Conservation (phyloP, 176 grass and related monocot genomes). For the Calamus simplicifolius region DNA sequence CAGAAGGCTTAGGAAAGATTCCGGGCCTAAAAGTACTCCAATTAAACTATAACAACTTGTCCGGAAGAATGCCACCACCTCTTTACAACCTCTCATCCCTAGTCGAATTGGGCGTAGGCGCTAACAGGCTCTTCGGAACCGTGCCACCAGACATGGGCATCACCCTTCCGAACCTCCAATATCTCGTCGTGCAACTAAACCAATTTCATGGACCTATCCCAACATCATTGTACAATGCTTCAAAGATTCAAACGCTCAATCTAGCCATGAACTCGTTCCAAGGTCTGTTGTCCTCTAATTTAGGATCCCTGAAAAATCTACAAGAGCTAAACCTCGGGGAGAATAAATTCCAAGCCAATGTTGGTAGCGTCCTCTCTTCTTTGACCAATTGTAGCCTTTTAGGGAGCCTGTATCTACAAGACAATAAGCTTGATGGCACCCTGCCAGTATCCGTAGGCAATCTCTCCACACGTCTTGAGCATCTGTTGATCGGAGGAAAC, state of each 20-base stretch:
- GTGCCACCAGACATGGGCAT: conserved; percentile 34
- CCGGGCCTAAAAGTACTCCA: conserved; percentile 6
- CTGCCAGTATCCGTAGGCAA: conserved; percentile 31
- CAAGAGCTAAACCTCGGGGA: conserved; percentile 1
- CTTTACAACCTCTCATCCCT: conserved; percentile 42
- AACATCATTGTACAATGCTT: conserved; percentile 28
- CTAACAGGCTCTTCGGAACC: conserved; percentile 20
- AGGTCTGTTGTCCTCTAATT: conserved; percentile 16
- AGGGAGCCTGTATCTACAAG: conserved; percentile 11
- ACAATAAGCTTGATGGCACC: conserved; percentile 30
- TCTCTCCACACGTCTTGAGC: conserved; percentile 18
- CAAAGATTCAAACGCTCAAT: conserved; percentile 22
- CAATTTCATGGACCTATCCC: conserved; percentile 23
- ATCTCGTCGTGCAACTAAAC: conserved; percentile 14
- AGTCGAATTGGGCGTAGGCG: conserved; percentile 20
- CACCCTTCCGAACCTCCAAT: conserved; percentile 27
- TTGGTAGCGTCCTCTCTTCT: conserved; percentile 30
- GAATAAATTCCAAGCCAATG: conserved; percentile 32
- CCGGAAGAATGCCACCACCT: conserved; percentile 11
- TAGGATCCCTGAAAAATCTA: conserved; percentile 23
- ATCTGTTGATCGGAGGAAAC: conserved; percentile 25
- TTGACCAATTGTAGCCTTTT: conserved; percentile 30
- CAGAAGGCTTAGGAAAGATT: conserved; percentile 26
- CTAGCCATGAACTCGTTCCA: conserved; percentile 18
- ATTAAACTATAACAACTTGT: conserved; percentile 27